Conservation (phyloP, 1,284 basidiomycete species). For the Malassezia obtusa region DNA sequence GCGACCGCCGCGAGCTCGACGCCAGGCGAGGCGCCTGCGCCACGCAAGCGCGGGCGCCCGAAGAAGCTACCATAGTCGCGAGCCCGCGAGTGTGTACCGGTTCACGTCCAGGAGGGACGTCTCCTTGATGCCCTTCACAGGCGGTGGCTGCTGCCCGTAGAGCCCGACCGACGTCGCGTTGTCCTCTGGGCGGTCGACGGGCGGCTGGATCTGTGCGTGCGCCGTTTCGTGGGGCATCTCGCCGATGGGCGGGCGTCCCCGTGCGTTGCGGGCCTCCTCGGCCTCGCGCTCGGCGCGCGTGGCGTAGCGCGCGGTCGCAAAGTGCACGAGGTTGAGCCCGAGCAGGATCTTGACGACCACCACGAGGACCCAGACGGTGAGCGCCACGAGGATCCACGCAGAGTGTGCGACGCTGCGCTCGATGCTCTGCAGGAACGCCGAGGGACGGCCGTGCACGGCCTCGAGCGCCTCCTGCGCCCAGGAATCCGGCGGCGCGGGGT, state of each 20-base stretch:
- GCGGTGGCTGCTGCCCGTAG: conserved; percentile 22
- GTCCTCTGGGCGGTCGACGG: conserved; percentile 34
- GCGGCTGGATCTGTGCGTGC: conserved; percentile 15
- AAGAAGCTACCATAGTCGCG: conserved; percentile 34
- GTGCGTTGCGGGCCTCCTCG: conserved; percentile 39
- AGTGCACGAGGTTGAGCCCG: conserved; percentile 36
- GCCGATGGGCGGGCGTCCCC: conserved; percentile 37
- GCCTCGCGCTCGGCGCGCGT: conserved; percentile 32
- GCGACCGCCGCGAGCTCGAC: background rate
- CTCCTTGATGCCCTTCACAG: conserved; percentile 5
- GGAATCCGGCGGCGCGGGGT: background rate
- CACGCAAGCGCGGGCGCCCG: conserved; percentile 1
- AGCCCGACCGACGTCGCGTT: conserved; percentile 31
- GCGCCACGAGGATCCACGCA: background rate
- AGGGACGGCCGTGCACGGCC: background rate
- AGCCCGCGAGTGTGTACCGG: conserved; percentile 41
- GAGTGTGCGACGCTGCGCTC: background rate
- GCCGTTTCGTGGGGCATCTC: conserved; percentile 29
- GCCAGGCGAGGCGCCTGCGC: background rate
- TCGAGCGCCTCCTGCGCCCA: background rate
- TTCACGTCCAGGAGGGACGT: conserved; percentile 37
- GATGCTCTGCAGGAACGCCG: background rate
- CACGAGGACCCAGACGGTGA: conserved; percentile 16
- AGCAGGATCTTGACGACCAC: conserved; percentile 42
- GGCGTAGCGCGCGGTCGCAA: conserved; percentile 35